These are phyloP conservation scores for Trichopus zeylanicus DNA, from an alignment of 116 monocot species.

Conservation along the genomic window DNA sequence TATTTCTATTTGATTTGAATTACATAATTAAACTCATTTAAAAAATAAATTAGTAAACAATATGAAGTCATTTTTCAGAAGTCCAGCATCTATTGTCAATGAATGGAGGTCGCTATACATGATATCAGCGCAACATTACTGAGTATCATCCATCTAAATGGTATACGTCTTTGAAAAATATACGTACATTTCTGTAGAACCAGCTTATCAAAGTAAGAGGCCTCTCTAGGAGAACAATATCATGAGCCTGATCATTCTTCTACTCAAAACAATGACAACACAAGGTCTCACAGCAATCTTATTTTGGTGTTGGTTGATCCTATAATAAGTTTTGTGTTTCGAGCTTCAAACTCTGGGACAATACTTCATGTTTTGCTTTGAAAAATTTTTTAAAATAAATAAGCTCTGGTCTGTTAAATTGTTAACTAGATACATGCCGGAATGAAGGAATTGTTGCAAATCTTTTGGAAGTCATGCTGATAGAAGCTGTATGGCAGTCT, in stretches of 20 bases:
- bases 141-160: no score
- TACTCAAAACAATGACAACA: not conserved
- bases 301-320: not conserved
- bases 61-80: not conserved
- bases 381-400: no score
- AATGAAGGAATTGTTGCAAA: slow-evolving; percentile 15
- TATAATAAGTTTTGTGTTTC: not conserved
- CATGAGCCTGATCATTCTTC: not conserved
- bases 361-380: no score
- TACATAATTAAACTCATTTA: no score
- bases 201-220: not conserved
- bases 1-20: no score
- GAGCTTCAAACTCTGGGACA: no score
- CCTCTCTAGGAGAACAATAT: not conserved
- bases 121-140: no score
- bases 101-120: not conserved
- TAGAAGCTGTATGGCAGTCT: slow-evolving; percentile 47
- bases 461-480: slow-evolving; percentile 33
- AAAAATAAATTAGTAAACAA: no score
- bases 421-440: not conserved
- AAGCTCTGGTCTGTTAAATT: no score
- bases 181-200: not conserved
- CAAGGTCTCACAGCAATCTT: not conserved
- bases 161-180: not conserved
- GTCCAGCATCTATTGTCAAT: not conserved